These are phyloP conservation scores for Leccinum rimulosum DNA, from an alignment of 768 basidiomycete genomes.

Conservation along the genomic window DNA sequence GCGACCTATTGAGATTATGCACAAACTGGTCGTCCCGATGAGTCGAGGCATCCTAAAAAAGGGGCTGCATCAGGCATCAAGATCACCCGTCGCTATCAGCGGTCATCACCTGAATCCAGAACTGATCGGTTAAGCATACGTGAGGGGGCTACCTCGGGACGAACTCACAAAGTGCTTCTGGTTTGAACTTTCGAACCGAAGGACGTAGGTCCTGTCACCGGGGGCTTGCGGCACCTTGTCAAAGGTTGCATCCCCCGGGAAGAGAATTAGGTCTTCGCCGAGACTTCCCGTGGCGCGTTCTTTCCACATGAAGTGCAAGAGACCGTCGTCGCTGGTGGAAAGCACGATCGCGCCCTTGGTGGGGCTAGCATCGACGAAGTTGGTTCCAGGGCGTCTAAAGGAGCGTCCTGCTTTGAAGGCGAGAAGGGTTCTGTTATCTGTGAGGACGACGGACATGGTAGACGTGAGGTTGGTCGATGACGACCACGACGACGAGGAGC, in stretches of 20 bases:
- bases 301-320: constrained; percentile 81
- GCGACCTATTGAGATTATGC: constrained; percentile 65
- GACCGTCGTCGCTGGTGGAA: constrained; percentile 67
- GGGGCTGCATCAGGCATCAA: background rate
- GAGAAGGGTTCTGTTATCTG: constrained; percentile 33
- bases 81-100: background rate
- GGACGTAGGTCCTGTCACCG: constrained; percentile 74
- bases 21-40: constrained; percentile 72
- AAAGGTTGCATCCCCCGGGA: constrained; percentile 84
- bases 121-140: constrained; percentile 41
- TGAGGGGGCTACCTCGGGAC: background rate
- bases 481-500: background rate
- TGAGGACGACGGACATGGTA: constrained; percentile 27
- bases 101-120: constrained; percentile 77
- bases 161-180: constrained; percentile 84
- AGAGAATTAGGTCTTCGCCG: constrained; percentile 84
- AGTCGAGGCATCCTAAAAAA: constrained; percentile 58
- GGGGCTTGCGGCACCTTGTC: constrained; percentile 65
- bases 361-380: constrained; percentile 62
- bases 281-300: constrained; percentile 57
- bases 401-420: constrained; percentile 74
- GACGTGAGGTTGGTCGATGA: background rate
- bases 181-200: constrained; percentile 89
- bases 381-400: constrained; percentile 62
- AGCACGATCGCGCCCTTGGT: constrained; percentile 75